phyloP scores from a whole-genome alignment of 1,139 yeast genomes.

The Candida tunisiensis region DNA sequence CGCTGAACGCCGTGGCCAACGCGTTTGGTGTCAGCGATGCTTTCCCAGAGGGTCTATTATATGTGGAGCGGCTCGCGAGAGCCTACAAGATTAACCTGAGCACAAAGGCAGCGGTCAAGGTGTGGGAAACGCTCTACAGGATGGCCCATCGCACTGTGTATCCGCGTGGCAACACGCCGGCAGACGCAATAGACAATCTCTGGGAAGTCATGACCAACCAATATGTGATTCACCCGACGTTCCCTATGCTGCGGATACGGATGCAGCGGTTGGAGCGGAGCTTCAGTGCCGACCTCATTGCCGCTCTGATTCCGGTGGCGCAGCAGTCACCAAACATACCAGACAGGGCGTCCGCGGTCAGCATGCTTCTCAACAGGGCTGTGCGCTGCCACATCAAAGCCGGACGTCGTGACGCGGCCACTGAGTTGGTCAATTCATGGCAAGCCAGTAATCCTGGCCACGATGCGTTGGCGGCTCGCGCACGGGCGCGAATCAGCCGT shows the following conservation, averaged over 20 bases:
- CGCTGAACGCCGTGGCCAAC: constrained; percentile 15
- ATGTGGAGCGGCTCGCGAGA: constrained; percentile 9
- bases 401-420: constrained; percentile 7
- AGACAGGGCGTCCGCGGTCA: constrained; percentile 2
- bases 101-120: constrained; percentile 6
- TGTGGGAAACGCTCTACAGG: constrained; percentile 14
- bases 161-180: constrained; percentile 11
- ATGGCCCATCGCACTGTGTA: constrained; percentile 11
- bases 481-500: too few species aligned
- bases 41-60: constrained; percentile 12
- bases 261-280: constrained; percentile 5
- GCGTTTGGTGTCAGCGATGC: constrained; percentile 14
- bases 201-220: constrained; percentile 9
- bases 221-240: constrained; percentile 4
- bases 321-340: constrained; percentile 1
- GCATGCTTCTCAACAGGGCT: constrained; percentile 5
- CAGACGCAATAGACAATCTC: constrained; percentile 9
- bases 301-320: constrained; percentile 2
- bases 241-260: constrained; percentile 5
- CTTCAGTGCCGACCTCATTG: constrained; percentile 4
- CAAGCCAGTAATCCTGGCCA: background rate
- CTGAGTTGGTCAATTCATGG: constrained; percentile 7
- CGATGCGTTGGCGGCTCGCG: too few species aligned
- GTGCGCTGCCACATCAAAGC: constrained; percentile 6
- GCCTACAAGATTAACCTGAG: constrained; percentile 10